Evolutionary conservation across 768 basidiomycete genomes (phyloP), one percentile per base, ranked within the genome.

Genomic region (Agaricus blazei): DNA sequence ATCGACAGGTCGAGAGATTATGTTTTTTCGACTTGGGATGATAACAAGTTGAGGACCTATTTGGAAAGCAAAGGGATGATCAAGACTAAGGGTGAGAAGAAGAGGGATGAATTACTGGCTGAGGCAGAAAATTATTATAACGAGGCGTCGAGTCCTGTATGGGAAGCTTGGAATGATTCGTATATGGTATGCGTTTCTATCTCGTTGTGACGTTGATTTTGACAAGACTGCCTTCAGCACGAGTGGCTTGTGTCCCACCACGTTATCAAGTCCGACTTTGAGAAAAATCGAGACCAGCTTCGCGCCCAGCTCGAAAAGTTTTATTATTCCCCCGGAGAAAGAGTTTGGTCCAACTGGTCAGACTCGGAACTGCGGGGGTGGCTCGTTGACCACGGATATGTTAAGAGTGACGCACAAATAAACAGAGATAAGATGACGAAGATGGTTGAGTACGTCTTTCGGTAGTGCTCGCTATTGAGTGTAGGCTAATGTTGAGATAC

Each of bases 1-100:
- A 66, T 92, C 23, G 88, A 94, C 58, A 82, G 88, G 56, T 68
- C 84, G 29, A 90, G 85, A 66, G 94, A 98, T 67, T 95, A 93
- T 62, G 71, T 94, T 15, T 96, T 89, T 68, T 92, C 89, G 0
- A 82, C 88, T 0, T 97, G 96, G 96, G 85, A 88, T 54, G 91
- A 95, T 60, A 86, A 77, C 62, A 77, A 78, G 59, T 69, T 98
- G 46, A 76, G 87, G 48, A 69, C 64, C 0, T 97, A 86, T 71
- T 81, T 95, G 44, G 83, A 88, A 64, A 76, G 86, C 38, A 84
- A 90, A 63, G 87, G 88, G 26, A 73, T 91, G 38, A 63, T 91
- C 58, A 79, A 88, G 62, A 79, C 87, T 3, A 84, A 73, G 58
- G 57, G 70, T 23, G 72, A 84, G 59, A 79, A 81, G 55, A 84